Percentiles rank a stretch among this genome's conserved stretches.
Conservation (phyloP, 257 asterid species). For the Forsythia viridissima region DNA sequence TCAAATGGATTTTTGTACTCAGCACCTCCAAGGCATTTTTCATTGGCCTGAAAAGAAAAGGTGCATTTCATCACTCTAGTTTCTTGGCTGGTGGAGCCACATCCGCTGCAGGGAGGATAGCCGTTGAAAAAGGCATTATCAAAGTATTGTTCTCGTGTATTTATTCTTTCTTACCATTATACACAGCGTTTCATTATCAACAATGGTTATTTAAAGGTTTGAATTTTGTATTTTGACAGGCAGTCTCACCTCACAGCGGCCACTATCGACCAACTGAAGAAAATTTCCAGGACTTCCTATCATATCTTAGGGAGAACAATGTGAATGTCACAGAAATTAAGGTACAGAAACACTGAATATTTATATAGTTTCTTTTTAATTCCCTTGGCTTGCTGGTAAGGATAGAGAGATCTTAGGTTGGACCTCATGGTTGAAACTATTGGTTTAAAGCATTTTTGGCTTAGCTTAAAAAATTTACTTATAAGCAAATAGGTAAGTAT, state of each 20-base stretch:
- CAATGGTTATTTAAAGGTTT: background rate
- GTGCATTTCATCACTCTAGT: conserved; percentile 68
- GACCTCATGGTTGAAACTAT: background rate
- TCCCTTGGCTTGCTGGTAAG: background rate
- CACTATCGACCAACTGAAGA: conserved; percentile 65
- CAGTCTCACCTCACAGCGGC: conserved; percentile 73
- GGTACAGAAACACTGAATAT: conserved; percentile 33
- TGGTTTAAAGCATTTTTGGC: background rate
- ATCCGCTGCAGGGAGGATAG: conserved; percentile 66
- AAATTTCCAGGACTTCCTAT: conserved; percentile 54
- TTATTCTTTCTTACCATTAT: background rate
- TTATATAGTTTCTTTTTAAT: background rate
- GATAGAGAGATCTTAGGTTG: background rate
- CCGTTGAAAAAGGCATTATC: conserved; percentile 51
- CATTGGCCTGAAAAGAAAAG: conserved; percentile 59
- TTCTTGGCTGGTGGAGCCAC: conserved; percentile 75
- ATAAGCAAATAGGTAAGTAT: background rate
- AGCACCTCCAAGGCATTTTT: conserved; percentile 52
- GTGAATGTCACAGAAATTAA: conserved; percentile 54
- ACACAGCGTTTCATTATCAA: background rate
- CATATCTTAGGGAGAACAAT: conserved; percentile 48
- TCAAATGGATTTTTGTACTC: conserved; percentile 64
- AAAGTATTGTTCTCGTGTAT: conserved; percentile 24
- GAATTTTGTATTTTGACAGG: conserved; percentile 26
- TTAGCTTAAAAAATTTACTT: background rate